Evolutionary conservation across 78 protist species (phyloP).

Genomic region (Capsaspora owczarzaki): DNA sequence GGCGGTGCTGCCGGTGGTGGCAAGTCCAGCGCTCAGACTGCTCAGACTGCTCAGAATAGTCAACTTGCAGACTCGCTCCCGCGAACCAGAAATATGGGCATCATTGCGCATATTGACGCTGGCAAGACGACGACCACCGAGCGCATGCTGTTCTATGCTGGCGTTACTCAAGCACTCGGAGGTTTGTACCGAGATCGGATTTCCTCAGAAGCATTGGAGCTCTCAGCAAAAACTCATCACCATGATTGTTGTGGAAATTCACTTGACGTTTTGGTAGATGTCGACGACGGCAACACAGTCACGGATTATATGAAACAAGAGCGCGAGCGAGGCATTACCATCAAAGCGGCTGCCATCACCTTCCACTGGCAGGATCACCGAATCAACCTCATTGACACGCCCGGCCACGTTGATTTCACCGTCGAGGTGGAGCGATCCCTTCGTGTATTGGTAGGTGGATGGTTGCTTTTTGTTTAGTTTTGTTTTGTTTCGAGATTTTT

Average conservation of each 20-base stretch:
- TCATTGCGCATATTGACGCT: constrained; percentile 93
- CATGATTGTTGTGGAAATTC: too few species aligned
- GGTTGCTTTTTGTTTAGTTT: not conserved
- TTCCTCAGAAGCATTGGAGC: constrained; percentile 20
- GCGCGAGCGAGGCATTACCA: constrained; percentile 89
- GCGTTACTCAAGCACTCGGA: constrained; percentile 9
- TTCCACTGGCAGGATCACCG: constrained; percentile 57
- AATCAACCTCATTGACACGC: constrained; percentile 89
- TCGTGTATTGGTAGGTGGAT: constrained; percentile 47
- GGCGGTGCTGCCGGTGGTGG: too few species aligned
- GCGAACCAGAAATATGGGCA: constrained; percentile 79
- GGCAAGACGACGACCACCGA: constrained; percentile 91
- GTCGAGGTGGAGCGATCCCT: constrained; percentile 82
- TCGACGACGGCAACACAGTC: constrained; percentile 81
- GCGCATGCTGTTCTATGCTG: constrained; percentile 82
- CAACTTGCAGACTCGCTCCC: not conserved
- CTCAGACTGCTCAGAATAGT: too few species aligned
- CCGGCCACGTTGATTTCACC: constrained; percentile 97
- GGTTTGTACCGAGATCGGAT: not conserved
- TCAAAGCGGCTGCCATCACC: constrained; percentile 70
- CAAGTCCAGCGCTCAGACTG: too few species aligned
- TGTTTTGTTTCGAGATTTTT: not conserved
- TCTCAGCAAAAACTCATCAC: too few species aligned
- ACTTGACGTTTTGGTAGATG: constrained; percentile 38
- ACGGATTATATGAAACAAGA: constrained; percentile 83